Percentiles rank a stretch among this genome's conserved stretches.
Conservation (phyloP, 129 eudicot species). For the Flaveria sonorensis region DNA sequence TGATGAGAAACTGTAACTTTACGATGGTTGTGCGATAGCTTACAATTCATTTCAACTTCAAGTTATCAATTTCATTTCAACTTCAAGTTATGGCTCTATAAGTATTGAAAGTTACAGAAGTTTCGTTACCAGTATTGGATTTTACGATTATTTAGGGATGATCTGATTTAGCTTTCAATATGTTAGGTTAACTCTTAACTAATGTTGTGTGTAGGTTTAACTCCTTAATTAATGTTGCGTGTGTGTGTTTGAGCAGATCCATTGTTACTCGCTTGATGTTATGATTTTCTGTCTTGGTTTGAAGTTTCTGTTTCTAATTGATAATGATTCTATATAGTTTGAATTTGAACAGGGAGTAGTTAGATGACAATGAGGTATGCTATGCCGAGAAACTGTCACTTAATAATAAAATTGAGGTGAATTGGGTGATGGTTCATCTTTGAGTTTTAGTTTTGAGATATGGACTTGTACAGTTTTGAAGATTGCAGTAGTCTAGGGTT, state of each 20-base stretch:
- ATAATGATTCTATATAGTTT: background rate
- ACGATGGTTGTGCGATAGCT: slow-evolving; percentile 14
- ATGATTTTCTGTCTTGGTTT: background rate
- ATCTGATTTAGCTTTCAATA: background rate
- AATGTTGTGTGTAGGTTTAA: background rate
- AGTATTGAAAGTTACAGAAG: background rate
- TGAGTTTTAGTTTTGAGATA: slow-evolving; percentile 4
- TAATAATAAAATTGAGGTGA: background rate
- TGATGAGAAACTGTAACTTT: slow-evolving; percentile 8
- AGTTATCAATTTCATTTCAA: background rate
- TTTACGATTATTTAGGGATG: no score
- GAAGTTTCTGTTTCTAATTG: background rate
- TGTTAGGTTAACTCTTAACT: background rate
- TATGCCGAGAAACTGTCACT: background rate
- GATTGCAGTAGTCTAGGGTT: background rate
- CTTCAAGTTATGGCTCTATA: background rate
- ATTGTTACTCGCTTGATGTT: background rate
- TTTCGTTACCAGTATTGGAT: no score
- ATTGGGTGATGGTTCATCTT: background rate
- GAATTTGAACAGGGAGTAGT: background rate
- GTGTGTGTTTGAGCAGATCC: background rate
- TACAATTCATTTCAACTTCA: background rate
- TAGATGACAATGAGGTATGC: background rate
- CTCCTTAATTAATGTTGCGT: no score
- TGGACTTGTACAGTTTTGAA: background rate